phyloP scores from a whole-genome alignment of 768 basidiomycete species.

The Russula vinacea region DNA sequence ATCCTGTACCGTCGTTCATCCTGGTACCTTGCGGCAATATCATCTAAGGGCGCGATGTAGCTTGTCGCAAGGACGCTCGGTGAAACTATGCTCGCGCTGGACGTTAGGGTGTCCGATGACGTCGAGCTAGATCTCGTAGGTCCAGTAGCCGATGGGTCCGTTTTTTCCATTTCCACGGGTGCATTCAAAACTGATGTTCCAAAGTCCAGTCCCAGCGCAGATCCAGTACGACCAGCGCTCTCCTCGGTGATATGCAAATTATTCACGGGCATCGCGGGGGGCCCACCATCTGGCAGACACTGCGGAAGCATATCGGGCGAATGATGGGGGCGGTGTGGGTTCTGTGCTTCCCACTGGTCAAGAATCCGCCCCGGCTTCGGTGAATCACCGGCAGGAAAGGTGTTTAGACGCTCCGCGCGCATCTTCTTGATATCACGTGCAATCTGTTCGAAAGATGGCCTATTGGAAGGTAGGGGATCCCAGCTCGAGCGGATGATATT shows the following conservation, averaged over 20 bases:
- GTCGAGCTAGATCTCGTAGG: background rate
- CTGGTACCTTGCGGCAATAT: conserved; percentile 41
- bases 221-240: background rate
- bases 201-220: conserved; percentile 6
- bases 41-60: conserved; percentile 44
- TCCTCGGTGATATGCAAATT: background rate
- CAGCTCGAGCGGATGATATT: conserved; percentile 55
- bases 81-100: conserved; percentile 11
- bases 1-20: conserved; percentile 70
- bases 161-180: background rate
- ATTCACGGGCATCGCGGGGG: background rate
- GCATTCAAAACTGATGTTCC: background rate
- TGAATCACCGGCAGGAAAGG: conserved; percentile 34
- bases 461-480: conserved; percentile 48
- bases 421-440: conserved; percentile 46
- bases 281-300: conserved; percentile 22
- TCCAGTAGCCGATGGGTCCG: background rate
- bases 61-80: conserved; percentile 29
- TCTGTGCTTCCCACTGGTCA: conserved; percentile 26
- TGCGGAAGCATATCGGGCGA: conserved; percentile 35
- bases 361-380: conserved; percentile 33
- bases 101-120: conserved; percentile 14
- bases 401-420: conserved; percentile 36
- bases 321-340: conserved; percentile 25
- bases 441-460: conserved; percentile 53